Evolutionary conservation across 495 filamentous ascomycete species (phyloP), one percentile per base, ranked within the genome.

Genomic region (Saxophila tyrrhenica): DNA sequence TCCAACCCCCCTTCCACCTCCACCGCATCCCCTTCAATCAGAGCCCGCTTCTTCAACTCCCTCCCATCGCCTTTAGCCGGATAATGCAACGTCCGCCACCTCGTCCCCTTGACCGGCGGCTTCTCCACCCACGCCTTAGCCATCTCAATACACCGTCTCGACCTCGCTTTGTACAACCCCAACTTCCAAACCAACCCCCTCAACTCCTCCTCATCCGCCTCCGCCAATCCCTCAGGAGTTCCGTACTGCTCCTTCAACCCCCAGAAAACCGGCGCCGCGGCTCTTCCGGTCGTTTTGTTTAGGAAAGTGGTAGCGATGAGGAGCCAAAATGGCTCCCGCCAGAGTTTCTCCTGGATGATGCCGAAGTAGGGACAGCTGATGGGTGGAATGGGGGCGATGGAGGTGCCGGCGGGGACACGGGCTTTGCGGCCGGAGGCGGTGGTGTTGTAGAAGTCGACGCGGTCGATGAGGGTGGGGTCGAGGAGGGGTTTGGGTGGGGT

Each of bases 271-370:
- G 91, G 91, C 2, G 90, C 76, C 17, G 88, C 87, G n/a, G 78
- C 75, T 16, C 69, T 75, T 22, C 85, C 91, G 0, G 77, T 72
- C 1, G 89, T 95, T 38, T 83, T 76, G 66, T 90, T 95, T 3
- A 96, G 76, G 56, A 95, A 91, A 2, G 59, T 66, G 15, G 63
- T 61, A 13, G 65, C 69, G 24, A 73, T 52, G 19, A 72, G 58
- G 20, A 73, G 64, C 20, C 62, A 59, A 61, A 69, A 73, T 1
- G 87, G 85, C 45, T 84, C 70, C 51, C 73, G 64, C 2, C 83
- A 78, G 41, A 92, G 77, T 56, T 82, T 76, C 69, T 95, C 89
- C 69, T 95, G 89, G 35, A 94, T 78, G 16, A 95, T 73, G 0
- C 89, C 89, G 64, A 94, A 94, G 23, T 62, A 58, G 0, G 73